These are phyloP conservation scores for Globisporangium perplexum DNA, from an alignment of 352 stramenopile genomes.

Conservation along the genomic window DNA sequence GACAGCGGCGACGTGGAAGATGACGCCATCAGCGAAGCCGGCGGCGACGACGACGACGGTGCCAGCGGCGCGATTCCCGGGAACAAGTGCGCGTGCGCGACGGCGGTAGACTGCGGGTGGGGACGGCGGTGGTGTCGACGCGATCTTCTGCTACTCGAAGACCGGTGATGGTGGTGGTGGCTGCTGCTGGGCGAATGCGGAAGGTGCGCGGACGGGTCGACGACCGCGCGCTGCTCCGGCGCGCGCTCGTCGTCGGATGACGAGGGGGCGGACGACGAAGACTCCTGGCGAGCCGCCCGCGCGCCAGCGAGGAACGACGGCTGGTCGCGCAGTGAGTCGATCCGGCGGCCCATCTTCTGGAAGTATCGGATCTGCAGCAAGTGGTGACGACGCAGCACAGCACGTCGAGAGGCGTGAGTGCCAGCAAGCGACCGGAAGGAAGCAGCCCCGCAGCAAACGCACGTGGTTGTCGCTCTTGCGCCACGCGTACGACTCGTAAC, in stretches of 20 bases:
- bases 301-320: slow-evolving; percentile 26
- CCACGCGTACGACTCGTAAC: slow-evolving; percentile 72
- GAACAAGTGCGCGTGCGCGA: neutral
- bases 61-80: neutral
- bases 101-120: neutral
- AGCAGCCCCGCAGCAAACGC: too few relatives aligned
- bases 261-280: neutral
- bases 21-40: neutral
- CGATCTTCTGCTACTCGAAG: slow-evolving; percentile 10
- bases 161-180: slow-evolving; percentile 14
- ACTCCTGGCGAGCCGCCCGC: neutral
- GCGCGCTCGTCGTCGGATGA: slow-evolving; percentile 5
- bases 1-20: neutral
- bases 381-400: neutral
- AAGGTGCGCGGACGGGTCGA: neutral
- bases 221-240: slow-evolving; percentile 1
- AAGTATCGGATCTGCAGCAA: slow-evolving; percentile 42
- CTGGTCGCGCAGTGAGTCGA: slow-evolving; percentile 55
- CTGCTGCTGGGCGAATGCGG: slow-evolving; percentile 9
- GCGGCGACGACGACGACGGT: neutral
- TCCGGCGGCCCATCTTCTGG: slow-evolving; percentile 56
- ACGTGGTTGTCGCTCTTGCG: slow-evolving; percentile 61
- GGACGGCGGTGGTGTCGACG: neutral
- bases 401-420: too few relatives aligned
- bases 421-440: too few relatives aligned